These are phyloP conservation scores for Cladorrhinum sp. DNA, from an alignment of 2,329 filamentous ascomycete genomes.

Conservation along the genomic window DNA sequence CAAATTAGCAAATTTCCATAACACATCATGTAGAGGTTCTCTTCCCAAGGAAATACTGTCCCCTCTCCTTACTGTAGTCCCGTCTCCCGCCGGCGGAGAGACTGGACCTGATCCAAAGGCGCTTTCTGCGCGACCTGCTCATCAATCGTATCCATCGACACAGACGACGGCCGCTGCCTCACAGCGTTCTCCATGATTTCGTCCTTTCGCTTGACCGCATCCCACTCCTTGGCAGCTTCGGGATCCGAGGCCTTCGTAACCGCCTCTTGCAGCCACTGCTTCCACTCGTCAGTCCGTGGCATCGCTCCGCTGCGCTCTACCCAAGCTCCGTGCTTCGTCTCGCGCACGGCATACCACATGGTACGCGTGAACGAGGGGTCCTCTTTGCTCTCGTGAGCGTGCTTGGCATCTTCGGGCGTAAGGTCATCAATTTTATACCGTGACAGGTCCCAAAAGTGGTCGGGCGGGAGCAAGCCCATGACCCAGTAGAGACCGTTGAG, in stretches of 20 bases:
- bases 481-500: slow-evolving; percentile 61
- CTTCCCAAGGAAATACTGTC: neutral
- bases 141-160: slow-evolving; percentile 6
- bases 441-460: slow-evolving; percentile 56
- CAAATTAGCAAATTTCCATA: neutral
- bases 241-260: slow-evolving; percentile 38
- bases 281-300: slow-evolving; percentile 52
- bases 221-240: slow-evolving; percentile 39
- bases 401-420: slow-evolving; percentile 39
- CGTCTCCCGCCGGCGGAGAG: neutral
- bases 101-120: slow-evolving; percentile 21
- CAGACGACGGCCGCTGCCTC: neutral
- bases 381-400: slow-evolving; percentile 45
- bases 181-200: slow-evolving; percentile 40
- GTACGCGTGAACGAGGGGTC: slow-evolving; percentile 52
- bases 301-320: slow-evolving; percentile 49
- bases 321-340: slow-evolving; percentile 53
- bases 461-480: slow-evolving; percentile 48
- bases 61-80: neutral
- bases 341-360: slow-evolving; percentile 57
- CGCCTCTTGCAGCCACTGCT: slow-evolving; percentile 51
- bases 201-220: slow-evolving; percentile 48
- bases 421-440: slow-evolving; percentile 45
- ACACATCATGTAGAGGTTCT: neutral
- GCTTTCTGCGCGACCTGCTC: slow-evolving; percentile 22